phyloP scores from a whole-genome alignment of 441 rosid genomes.

The Gossypium gossypioides region DNA sequence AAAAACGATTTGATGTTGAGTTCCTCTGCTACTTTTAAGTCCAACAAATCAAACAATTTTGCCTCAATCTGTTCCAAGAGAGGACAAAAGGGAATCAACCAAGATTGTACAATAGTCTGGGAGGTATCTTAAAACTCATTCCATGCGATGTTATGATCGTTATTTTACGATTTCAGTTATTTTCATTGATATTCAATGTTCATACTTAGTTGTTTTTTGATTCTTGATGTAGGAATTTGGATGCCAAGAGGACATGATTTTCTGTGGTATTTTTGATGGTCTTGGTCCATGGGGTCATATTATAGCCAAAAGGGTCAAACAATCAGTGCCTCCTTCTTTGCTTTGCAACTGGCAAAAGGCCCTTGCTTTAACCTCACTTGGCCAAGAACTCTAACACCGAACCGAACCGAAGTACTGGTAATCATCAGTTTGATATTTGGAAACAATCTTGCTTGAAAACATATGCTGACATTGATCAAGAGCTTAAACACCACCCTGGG shows the following conservation, averaged over 20 bases:
- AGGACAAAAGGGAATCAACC: conserved; percentile 77
- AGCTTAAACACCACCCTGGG: conserved; percentile 49
- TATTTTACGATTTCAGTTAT: too few relatives aligned
- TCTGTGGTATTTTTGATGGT: conserved; percentile 85
- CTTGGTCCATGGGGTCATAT: conserved; percentile 93
- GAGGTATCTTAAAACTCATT: conserved; percentile 38
- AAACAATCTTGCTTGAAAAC: conserved; percentile 61
- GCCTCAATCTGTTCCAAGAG: conserved; percentile 62
- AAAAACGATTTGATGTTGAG: conserved; percentile 50
- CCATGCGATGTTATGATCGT: too few relatives aligned
- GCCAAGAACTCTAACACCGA: conserved; percentile 22
- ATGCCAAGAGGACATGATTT: conserved; percentile 72
- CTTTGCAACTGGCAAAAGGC: conserved; percentile 73
- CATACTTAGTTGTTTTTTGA: too few relatives aligned
- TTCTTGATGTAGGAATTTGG: conserved; percentile 55
- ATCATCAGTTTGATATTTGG: conserved; percentile 48
- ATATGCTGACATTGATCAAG: conserved; percentile 50
- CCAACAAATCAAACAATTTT: conserved; percentile 36
- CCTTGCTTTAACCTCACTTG: conserved; percentile 35
- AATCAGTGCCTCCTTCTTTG: conserved; percentile 48
- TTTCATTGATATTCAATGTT: too few relatives aligned
- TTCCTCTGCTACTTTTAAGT: conserved; percentile 51
- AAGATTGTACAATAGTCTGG: conserved; percentile 72
- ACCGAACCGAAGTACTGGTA: conserved; percentile 16
- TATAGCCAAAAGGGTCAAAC: conserved; percentile 52